Evolutionary conservation across 495 filamentous ascomycete species (phyloP).

Genomic region (Neurospora terricola): DNA sequence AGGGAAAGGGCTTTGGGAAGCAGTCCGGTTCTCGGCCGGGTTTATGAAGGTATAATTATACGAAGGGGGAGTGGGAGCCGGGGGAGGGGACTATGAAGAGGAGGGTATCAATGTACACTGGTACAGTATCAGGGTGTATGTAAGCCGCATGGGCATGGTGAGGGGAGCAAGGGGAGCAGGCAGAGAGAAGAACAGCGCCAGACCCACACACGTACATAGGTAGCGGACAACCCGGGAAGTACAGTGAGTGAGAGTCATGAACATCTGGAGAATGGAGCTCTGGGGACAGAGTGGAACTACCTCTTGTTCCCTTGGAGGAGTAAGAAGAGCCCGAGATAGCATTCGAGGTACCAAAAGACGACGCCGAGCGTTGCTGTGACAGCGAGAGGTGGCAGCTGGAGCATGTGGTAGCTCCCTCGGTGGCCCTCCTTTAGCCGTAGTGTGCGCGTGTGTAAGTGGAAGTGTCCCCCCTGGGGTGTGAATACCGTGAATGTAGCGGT

Average conservation of each 20-base stretch:
- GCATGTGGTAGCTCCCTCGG: background rate
- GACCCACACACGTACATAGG: background rate
- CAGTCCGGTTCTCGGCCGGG: background rate
- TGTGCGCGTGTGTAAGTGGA: background rate
- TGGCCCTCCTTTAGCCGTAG: background rate
- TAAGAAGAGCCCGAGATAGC: background rate
- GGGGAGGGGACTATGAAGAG: background rate
- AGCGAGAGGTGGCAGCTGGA: background rate
- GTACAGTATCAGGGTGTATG: background rate
- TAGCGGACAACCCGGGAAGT: background rate
- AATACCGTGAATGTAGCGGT: background rate
- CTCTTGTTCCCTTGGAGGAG: background rate
- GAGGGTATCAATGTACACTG: background rate
- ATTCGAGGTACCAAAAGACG: background rate
- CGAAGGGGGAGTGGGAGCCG: background rate
- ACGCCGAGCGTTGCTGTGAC: background rate
- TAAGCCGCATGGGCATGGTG: background rate
- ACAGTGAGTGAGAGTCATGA: background rate
- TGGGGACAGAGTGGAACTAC: background rate
- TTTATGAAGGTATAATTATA: background rate
- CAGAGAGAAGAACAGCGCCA: background rate
- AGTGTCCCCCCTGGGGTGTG: background rate
- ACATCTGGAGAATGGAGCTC: background rate
- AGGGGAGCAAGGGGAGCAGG: background rate
- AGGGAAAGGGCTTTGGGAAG: constrained; percentile 9